These are phyloP conservation scores for Leptodontidium sp. DNA, from an alignment of 2,329 filamentous ascomycete species.

Conservation along the genomic window DNA sequence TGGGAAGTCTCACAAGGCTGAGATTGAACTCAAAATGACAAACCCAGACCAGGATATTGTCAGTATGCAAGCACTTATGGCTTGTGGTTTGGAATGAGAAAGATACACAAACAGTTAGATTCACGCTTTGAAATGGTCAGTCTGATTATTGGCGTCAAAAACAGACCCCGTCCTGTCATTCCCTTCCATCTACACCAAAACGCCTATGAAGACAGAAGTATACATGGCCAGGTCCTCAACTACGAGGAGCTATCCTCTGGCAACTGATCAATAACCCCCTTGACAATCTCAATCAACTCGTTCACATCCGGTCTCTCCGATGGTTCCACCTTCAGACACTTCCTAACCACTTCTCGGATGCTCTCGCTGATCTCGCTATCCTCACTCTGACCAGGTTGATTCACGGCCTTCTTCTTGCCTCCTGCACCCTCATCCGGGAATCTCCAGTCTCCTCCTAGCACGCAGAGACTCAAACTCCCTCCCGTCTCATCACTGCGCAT, in stretches of 20 bases:
- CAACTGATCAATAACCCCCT: slow-evolving; percentile 72
- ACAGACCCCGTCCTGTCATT: not conserved
- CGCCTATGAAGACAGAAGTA: slow-evolving; percentile 3
- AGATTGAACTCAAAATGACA: not conserved
- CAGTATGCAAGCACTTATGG: not conserved
- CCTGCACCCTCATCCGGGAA: slow-evolving; percentile 87
- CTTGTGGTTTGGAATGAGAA: not conserved
- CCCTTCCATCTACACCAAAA: slow-evolving; percentile 10
- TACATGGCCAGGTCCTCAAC: not conserved
- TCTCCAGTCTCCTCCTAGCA: slow-evolving; percentile 92
- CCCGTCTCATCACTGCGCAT: slow-evolving; percentile 95
- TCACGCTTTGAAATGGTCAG: not conserved
- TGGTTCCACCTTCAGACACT: slow-evolving; percentile 87
- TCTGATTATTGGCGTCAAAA: slow-evolving; percentile 13
- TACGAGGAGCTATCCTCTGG: slow-evolving; percentile 63
- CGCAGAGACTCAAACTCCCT: slow-evolving; percentile 89
- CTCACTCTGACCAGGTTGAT: slow-evolving; percentile 45
- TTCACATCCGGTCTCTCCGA: slow-evolving; percentile 87
- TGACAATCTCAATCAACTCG: slow-evolving; percentile 81
- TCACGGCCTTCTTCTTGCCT: slow-evolving; percentile 52
- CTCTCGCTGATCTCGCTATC: slow-evolving; percentile 73
- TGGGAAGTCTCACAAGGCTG: slow-evolving; percentile 16
- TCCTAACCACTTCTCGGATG: slow-evolving; percentile 87
- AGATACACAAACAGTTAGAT: not conserved
- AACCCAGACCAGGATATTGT: not conserved